Evolutionary conservation across 805 yeast genomes (phyloP).

Genomic region (Sugiyamaella qingdaonensis): DNA sequence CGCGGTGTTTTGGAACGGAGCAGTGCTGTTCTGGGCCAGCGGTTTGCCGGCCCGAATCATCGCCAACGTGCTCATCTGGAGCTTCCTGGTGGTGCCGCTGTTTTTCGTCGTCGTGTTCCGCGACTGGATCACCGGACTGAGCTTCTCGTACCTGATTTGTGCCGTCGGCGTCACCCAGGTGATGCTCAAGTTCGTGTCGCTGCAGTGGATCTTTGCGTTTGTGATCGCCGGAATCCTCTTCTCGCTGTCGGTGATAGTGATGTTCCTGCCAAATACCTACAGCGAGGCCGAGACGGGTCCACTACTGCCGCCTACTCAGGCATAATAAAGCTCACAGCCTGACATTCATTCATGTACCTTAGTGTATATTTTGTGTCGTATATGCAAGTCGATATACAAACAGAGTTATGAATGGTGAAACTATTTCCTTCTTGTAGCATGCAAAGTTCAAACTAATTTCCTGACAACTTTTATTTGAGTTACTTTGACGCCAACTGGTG

Average conservation of each 20-base stretch:
- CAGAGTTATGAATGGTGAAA: no score
- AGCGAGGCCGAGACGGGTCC: conserved; percentile 1
- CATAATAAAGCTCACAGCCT: no score
- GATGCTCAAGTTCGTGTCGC: conserved; percentile 61
- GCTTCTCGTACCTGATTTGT: conserved; percentile 53
- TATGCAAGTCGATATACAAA: no score
- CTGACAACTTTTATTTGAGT: no score
- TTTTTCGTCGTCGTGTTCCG: conserved; percentile 53
- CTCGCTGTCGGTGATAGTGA: conserved; percentile 45
- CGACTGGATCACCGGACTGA: conserved; percentile 68
- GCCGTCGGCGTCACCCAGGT: conserved; percentile 72
- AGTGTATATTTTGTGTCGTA: no score
- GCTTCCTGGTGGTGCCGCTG: conserved; percentile 62
- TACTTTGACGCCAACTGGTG: no score
- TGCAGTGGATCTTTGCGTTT: conserved; percentile 85
- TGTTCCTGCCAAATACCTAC: conserved; percentile 19
- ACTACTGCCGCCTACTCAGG: not conserved
- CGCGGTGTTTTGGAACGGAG: conserved; percentile 81
- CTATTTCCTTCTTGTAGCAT: no score
- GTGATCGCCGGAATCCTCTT: conserved; percentile 56
- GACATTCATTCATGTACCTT: no score
- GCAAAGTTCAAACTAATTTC: no score
- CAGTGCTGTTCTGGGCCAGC: conserved; percentile 63
- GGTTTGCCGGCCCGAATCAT: conserved; percentile 52
- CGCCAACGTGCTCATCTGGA: conserved; percentile 76